Conservation (phyloP, 306 rosid genomes). For the Lathyrus oleraceus region DNA sequence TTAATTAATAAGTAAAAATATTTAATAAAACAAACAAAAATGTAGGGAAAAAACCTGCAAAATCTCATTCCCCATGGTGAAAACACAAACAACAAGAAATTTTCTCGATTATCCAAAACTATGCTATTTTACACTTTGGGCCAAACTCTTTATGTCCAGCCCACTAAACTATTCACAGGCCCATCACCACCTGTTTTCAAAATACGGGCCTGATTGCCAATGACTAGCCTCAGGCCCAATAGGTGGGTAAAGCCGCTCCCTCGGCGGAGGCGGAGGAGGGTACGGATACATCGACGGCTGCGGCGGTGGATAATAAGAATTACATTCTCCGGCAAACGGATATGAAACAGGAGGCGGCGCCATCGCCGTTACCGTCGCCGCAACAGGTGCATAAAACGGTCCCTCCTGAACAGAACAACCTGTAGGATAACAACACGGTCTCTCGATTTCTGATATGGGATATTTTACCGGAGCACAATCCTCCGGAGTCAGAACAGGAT, state of each 20-base stretch:
- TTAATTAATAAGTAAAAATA: too few relatives aligned
- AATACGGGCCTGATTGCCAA: slow-evolving; percentile 33
- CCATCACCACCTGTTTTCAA: slow-evolving; percentile 35
- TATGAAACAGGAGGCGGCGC: not conserved
- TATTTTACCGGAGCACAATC: slow-evolving; percentile 4
- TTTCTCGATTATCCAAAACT: too few relatives aligned
- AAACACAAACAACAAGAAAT: too few relatives aligned
- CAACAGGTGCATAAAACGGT: too few relatives aligned
- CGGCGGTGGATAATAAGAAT: slow-evolving; percentile 6
- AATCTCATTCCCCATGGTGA: too few relatives aligned
- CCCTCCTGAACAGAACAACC: not conserved
- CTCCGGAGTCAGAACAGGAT: slow-evolving; percentile 36
- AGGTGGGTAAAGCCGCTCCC: slow-evolving; percentile 9
- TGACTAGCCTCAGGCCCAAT: slow-evolving; percentile 32
- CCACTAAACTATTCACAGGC: not conserved
- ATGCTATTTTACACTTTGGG: not conserved
- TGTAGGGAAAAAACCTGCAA: too few relatives aligned
- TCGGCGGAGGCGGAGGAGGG: slow-evolving; percentile 30
- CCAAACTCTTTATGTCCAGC: not conserved
- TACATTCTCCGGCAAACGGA: slow-evolving; percentile 20
- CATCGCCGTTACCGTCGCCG: not conserved
- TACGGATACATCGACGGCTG: slow-evolving; percentile 28
- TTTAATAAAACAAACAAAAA: too few relatives aligned
- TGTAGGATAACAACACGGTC: slow-evolving; percentile 30
- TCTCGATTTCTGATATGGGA: slow-evolving; percentile 1